A percentile compares a stretch with the other conserved stretches of the same genome.
phyloP scores from a whole-genome alignment of 768 basidiomycete species.

The Trametes meyenii region DNA sequence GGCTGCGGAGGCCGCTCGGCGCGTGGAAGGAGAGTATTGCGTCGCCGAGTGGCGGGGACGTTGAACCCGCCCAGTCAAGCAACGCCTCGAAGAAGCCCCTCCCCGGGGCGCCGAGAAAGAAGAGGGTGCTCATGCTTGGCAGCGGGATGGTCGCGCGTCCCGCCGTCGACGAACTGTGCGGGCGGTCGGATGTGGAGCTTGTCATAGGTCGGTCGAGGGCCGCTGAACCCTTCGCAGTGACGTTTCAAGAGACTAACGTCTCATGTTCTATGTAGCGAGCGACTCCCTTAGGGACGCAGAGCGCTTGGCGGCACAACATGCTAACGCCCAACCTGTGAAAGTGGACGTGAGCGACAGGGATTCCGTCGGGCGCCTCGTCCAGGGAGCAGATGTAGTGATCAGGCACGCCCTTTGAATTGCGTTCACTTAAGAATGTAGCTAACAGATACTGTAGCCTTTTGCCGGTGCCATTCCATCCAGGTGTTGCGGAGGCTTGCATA shows the following conservation, averaged over 20 bases:
- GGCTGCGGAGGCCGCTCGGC: constrained; percentile 59
- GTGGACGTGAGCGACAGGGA: constrained; percentile 59
- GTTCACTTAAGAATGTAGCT: background rate
- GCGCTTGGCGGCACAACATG: constrained; percentile 45
- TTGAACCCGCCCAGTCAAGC: background rate
- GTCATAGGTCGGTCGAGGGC: constrained; percentile 61
- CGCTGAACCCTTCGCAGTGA: background rate
- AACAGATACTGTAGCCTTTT: constrained; percentile 58
- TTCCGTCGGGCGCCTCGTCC: constrained; percentile 54
- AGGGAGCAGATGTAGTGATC: constrained; percentile 75
- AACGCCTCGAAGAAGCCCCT: background rate
- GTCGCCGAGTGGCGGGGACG: background rate
- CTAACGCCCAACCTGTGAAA: constrained; percentile 56
- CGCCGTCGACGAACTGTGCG: constrained; percentile 73
- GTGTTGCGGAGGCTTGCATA: constrained; percentile 76
- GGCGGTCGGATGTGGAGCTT: constrained; percentile 63
- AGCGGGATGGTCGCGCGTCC: constrained; percentile 97
- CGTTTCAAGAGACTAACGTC: background rate
- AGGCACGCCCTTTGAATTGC: constrained; percentile 53
- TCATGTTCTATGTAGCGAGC: constrained; percentile 54
- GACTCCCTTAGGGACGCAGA: constrained; percentile 66
- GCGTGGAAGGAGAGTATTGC: constrained; percentile 37
- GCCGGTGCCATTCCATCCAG: constrained; percentile 73
- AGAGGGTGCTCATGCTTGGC: constrained; percentile 79
- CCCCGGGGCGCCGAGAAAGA: constrained; percentile 41